Evolutionary conservation across 2,329 filamentous ascomycete species (phyloP), one percentile per base, ranked within the genome.

Genomic region (Hirsutella rhossiliensis): DNA sequence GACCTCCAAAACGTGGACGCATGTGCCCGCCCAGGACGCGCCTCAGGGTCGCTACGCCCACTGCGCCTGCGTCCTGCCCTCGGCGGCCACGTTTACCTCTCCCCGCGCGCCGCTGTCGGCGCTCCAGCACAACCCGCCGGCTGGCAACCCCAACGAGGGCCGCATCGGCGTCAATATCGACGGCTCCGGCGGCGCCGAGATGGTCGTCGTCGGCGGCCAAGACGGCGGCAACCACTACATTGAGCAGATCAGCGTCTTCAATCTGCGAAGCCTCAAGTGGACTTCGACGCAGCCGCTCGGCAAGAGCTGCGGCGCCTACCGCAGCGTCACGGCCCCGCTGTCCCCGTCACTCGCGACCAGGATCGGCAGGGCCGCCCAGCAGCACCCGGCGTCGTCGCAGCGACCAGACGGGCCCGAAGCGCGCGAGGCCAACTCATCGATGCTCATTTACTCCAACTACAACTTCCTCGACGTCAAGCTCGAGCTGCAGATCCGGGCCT

Each of bases 371-470:
- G 64, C 71, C n/a, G 72, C 72, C 41, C 54, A 61, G 4, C 65
- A 64, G 38, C 60, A 60, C 11, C 52, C 61, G 15, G 61, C 67
- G 37, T 63, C 67, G 7, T 28, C 31, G 57, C 59, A 3, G 72
- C 76, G 6, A 60, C 63, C 12, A 63, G 62, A 71, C 48, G 72
- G 69, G 50, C 70, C 73, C 44, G 75, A 80, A 50, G 49, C 55
- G 4, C 69, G 71, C 28, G 77, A 82, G 41, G 62, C 73, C 0
- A 76, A 75, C 7, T 78, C 77, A 2, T 81, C 79, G 2, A 96
- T 97, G 88, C 74, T 98, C 49, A 94, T 98, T 39, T 98, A 98
- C 62, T 97, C 90, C 20, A 98, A 98, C 60, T 98, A 98, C 65
- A 97, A 98, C 63, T 98, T 98, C 57, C 64, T 98, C 44, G 90